Conservation (phyloP, 257 asterid species). For the Hygrophila difformis region DNA sequence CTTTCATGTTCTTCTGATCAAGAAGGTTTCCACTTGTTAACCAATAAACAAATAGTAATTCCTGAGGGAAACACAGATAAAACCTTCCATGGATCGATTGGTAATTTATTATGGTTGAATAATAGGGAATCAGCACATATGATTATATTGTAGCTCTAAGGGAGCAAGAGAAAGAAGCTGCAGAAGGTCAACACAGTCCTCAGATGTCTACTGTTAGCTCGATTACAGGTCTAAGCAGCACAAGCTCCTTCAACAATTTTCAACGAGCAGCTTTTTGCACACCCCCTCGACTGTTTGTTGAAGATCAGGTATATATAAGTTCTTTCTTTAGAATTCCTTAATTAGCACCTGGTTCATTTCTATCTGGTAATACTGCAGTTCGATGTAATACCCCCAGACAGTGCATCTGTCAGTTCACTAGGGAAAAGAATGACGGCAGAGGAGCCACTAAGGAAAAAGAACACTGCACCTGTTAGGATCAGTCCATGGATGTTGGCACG, state of each 20-base stretch:
- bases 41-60: neutral
- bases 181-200: conserved; percentile 82
- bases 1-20: conserved; percentile 94
- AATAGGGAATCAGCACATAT: conserved; percentile 93
- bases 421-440: conserved; percentile 58
- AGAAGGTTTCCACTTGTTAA: conserved; percentile 42
- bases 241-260: conserved; percentile 84
- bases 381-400: conserved; percentile 86
- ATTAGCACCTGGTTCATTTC: neutral
- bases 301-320: conserved; percentile 65
- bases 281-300: conserved; percentile 91
- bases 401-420: conserved; percentile 67
- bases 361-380: conserved; percentile 39
- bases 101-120: conserved; percentile 12
- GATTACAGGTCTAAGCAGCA: conserved; percentile 79
- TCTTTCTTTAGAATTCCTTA: neutral
- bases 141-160: conserved; percentile 91
- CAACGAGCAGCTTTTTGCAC: conserved; percentile 98
- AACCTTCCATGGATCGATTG: neutral
- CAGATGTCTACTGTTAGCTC: conserved; percentile 93
- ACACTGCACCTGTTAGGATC: conserved; percentile 70
- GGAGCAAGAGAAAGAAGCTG: conserved; percentile 85
- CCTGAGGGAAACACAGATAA: neutral
- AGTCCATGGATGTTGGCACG: conserved; percentile 98
- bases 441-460: conserved; percentile 66